Base-by-base conservation (phyloP, 495 filamentous ascomycete genomes). In the Apodospora peruviana region DNA sequence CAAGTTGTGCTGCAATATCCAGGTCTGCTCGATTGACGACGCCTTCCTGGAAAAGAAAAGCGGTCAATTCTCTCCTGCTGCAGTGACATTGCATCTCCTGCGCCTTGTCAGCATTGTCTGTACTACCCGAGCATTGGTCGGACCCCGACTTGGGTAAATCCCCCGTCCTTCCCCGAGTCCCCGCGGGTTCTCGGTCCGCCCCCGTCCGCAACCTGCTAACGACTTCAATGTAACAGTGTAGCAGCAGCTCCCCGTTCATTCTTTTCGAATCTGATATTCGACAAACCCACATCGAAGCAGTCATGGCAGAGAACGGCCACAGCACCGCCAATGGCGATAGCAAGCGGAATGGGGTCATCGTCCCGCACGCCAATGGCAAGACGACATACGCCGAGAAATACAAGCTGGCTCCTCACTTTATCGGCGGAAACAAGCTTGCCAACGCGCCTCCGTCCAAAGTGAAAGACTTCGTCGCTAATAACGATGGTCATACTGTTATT, bases 401-500 rank as follows among this genome's bases (percentile, higher is more conserved):
- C 72, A 83, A 88, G 55, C 59, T 99, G 23, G 79, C 89, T 21
- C 74, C 86, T 67, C 93, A 99, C 75, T 99, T 96, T 69, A 91
- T 97, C 65, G 93, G 93, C 56, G 90, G 91, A 37, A 96, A 95
- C 68, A 82, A 81, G 60, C 72, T 99, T 52, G 82, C 81, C 32
- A 84, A 81, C 60, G 91, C 93, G 34, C 60, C 82, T 19, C 75
- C 90, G 16, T 83, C 90, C 45, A 79, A 76, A 55, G 88, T 97
- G 21, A 96, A 93, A 77, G 91, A 99, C 60, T 99, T 97, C 65
- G 91, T 99, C 32, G 81, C 89, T 22, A 70, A 73, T 16, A 77
- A 96, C 69, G 87, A 89, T 60, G 93, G 94, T 48, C 93, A 99
- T 75, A 97, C 93, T 14, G 90, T 96, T 58, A 97, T 99, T 61